A percentile compares a stretch with the other conserved stretches of the same genome.
Conservation (phyloP, 2,329 filamentous ascomycete species). For the Penicillium aurantiogriseum region DNA sequence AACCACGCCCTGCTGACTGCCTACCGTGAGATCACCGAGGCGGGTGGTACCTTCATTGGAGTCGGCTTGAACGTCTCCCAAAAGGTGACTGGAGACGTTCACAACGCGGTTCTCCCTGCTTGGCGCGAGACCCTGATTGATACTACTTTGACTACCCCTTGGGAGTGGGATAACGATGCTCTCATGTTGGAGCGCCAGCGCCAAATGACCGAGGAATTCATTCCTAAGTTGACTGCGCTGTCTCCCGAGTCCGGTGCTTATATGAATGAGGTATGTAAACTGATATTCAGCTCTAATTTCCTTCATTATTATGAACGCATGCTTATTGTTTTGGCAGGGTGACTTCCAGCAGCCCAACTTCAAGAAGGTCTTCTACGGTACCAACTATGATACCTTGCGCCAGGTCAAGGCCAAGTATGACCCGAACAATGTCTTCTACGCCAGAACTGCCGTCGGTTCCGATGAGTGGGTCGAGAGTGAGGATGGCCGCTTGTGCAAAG, state of each 20-base stretch:
- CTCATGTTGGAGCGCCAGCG: constrained; percentile 37
- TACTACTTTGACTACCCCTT: constrained; percentile 37
- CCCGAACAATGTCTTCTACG: constrained; percentile 37
- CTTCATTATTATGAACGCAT: background rate
- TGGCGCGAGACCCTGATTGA: constrained; percentile 47
- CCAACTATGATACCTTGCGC: constrained; percentile 35
- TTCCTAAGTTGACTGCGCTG: constrained; percentile 38
- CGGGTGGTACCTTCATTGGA: constrained; percentile 37
- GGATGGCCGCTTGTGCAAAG: constrained; percentile 2
- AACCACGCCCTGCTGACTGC: constrained; percentile 31
- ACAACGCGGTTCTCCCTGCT: constrained; percentile 44
- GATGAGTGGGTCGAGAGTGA: constrained; percentile 4
- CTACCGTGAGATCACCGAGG: constrained; percentile 36
- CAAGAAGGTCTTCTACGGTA: constrained; percentile 39
- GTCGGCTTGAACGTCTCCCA: constrained; percentile 42
- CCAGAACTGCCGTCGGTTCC: constrained; percentile 9
- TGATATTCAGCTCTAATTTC: background rate
- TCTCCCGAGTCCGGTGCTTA: constrained; percentile 35
- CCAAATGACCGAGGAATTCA: constrained; percentile 41
- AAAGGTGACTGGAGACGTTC: constrained; percentile 39
- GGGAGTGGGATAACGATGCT: constrained; percentile 36
- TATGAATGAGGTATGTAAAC: constrained; percentile 16
- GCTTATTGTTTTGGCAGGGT: constrained; percentile 12
- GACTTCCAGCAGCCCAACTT: constrained; percentile 38
- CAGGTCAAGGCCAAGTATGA: constrained; percentile 42